phyloP scores from a whole-genome alignment of 129 eudicot genomes.

The Deinandra increscens region DNA sequence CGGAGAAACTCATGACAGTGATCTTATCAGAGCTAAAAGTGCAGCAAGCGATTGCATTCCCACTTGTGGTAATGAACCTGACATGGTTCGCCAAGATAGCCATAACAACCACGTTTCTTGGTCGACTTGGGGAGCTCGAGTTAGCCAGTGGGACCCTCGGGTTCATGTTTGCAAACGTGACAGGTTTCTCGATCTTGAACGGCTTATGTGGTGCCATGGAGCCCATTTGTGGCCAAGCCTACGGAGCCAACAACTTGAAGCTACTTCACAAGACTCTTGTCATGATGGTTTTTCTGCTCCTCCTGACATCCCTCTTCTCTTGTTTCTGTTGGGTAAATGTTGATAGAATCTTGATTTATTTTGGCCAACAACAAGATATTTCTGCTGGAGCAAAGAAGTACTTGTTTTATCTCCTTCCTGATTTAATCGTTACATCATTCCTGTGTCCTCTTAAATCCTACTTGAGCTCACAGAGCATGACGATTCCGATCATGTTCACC shows the following conservation, averaged over 20 bases:
- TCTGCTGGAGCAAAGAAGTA: conserved; percentile 47
- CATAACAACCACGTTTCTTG: conserved; percentile 85
- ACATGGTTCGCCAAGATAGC: conserved; percentile 69
- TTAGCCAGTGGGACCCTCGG: conserved; percentile 82
- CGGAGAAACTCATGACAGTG: conserved; percentile 20
- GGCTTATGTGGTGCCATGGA: conserved; percentile 90
- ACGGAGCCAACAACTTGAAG: conserved; percentile 75
- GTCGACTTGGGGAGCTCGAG: conserved; percentile 78
- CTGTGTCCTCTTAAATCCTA: conserved; percentile 74
- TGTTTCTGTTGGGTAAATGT: conserved; percentile 80
- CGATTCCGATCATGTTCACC: conserved; percentile 74
- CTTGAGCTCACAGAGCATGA: conserved; percentile 63
- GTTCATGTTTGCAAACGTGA: conserved; percentile 77
- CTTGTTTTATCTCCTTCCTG: conserved; percentile 70
- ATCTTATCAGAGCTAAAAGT: conserved; percentile 52
- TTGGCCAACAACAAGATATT: conserved; percentile 76
- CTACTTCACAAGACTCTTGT: conserved; percentile 78
- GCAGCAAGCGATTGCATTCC: conserved; percentile 56
- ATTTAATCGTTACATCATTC: conserved; percentile 58
- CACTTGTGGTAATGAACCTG: conserved; percentile 66
- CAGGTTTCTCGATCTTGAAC: conserved; percentile 72
- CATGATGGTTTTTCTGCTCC: conserved; percentile 53
- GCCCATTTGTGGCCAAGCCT: conserved; percentile 93
- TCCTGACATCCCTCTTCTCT: conserved; percentile 45
- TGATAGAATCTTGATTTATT: conserved; percentile 52